Base-by-base conservation (phyloP, 176 grass and related monocot species). In the Phragmites australis region DNA sequence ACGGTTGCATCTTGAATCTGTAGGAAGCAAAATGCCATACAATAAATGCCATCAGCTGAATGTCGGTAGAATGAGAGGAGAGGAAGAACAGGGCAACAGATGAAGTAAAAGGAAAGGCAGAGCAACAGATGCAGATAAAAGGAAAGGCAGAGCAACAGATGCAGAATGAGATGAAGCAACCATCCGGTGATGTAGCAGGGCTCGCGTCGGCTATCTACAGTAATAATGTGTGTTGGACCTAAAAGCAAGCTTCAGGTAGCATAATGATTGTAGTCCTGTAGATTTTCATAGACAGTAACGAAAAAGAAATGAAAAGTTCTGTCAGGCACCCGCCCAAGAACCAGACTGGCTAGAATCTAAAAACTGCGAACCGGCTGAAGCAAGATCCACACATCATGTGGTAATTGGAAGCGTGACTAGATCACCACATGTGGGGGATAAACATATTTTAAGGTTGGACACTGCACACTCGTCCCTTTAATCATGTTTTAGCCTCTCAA, bases 401-500 rank as follows among this genome's bases (percentile, higher is more conserved):
- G 60, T 63, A 81, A 71, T 6, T 11, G 26, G 47, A 57, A 49
- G 69, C 69, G 79, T 53, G 66, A 39, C 76, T 53, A 47, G 44
- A 84, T 84, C 61, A 72, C 21, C 19, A 27, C 50, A 39, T 22
- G 69, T 19, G 40, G 50, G 58, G 55, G 42, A 39, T n/a, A 43
- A 64, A 37, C 9, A 31, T 13, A 69, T 25, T 39, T 61, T 82
- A 22, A 39, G 48, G 46, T 76, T 56, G 72, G 63, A 47, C 64
- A 65, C 37, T 49, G 27, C 29, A 65, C 19, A 70, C 73, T 54
- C 59, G 23, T 80, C 82, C n/a, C 42, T 64, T 52, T 49, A 85
- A 23, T 23, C 72, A 75, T 66, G 82, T 85, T 82, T 65, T 85
- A 85, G 25, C 29, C 72, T 72, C 30, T 82, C 83, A 34, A n/a